Evolutionary conservation across 129 eudicot genomes (phyloP), one percentile per base, ranked within the genome.

Genomic region (Saussurea involucrata): DNA sequence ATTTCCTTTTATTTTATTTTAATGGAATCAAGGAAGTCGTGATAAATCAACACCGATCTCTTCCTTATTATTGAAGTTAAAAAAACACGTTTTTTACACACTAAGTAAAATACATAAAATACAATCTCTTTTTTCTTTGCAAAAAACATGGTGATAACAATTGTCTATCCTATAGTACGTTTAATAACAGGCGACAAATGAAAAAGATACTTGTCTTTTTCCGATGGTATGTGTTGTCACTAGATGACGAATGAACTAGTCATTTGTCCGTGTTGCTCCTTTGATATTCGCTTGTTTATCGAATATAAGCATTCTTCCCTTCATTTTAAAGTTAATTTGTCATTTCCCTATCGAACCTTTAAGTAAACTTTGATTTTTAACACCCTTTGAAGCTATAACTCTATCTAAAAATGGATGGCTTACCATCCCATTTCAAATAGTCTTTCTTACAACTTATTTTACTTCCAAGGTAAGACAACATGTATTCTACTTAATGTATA

Each of bases 361-460:
- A 63, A 63, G 72, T 75, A 44, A 76, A 46, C 72, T 65, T 66
- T 44, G 64, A 27, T 65, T 60, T 10, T 66, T 57, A 65, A 76
- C 66, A 76, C 66, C 73, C 74, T 74, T 76, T 20, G 15, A 42
- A 66, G 77, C 31, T 46, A 20, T 24, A 57, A 73, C 12, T 28
- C 67, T 29, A 32, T 73, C 67, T 73, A 58, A 32, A 55, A 73
- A 73, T 55, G 68, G 77, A 73, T 73, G 77, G 20, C 61, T 73
- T 57, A 73, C 77, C 77, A 29, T 73, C 77, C 20, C 42, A 4
- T 29, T 73, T 55, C 13, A 60, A 53, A 28, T 4, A 8, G 24
- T 71, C 9, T 73, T 9, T 20, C n/a, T 53, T 55, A n/a, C 12
- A 4, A 68, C 25, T 15, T 68, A 18, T 32, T 36, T 68, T 21